Conservation (phyloP, 176 grass and related monocot genomes). For the Oryza rufipogon region DNA sequence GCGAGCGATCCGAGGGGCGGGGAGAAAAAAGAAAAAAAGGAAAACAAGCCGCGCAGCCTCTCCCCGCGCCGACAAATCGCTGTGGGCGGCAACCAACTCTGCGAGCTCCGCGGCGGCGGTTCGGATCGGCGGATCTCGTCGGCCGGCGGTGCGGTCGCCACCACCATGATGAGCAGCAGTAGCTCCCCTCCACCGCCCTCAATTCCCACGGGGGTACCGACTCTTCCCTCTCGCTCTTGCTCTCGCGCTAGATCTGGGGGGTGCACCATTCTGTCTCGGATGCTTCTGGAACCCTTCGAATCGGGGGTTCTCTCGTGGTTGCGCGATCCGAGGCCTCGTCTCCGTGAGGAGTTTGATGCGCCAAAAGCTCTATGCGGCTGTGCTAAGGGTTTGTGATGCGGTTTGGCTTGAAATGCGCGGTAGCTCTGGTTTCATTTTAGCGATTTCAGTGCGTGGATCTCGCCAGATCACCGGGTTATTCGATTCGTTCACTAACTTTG, state of each 20-base stretch:
- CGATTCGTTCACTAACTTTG: neutral
- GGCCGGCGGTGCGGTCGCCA: neutral
- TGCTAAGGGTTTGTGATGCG: neutral
- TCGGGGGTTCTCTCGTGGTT: too few species aligned
- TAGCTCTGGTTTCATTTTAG: neutral
- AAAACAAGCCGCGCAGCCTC: too few species aligned
- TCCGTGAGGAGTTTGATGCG: neutral
- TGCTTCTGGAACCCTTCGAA: conserved; percentile 22
- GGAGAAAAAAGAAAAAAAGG: neutral
- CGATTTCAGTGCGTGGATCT: conserved; percentile 14
- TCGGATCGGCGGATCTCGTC: conserved; percentile 16
- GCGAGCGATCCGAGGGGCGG: conserved; percentile 19
- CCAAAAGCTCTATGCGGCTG: neutral
- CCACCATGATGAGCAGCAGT: conserved; percentile 45
- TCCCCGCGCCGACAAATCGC: neutral
- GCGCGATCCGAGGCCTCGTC: neutral
- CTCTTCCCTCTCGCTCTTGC: neutral
- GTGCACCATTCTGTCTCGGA: neutral
- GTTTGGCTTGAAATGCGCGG: neutral
- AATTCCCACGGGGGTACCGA: conserved; percentile 39
- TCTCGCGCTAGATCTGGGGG: conserved; percentile 38
- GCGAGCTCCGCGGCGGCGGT: neutral
- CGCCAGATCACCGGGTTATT: neutral
- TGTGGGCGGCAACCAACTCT: neutral
- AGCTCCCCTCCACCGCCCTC: conserved; percentile 28